Evolutionary conservation across 192 early-diverging fungal genomes (phyloP).

Genomic region (Podila epigama): DNA sequence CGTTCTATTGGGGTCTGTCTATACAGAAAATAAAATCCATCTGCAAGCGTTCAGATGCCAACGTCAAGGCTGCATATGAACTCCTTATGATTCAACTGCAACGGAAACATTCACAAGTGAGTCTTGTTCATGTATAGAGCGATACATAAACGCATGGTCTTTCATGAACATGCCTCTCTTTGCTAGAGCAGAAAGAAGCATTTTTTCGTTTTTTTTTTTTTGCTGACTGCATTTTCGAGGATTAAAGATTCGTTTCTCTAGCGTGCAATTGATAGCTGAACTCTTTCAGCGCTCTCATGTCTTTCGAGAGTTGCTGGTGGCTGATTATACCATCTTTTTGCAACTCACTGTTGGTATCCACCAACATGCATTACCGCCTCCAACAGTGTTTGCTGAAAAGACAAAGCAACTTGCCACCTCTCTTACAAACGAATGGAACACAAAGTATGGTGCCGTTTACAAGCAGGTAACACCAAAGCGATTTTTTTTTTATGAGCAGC

Average conservation of each 20-base stretch:
- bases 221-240: too few species aligned
- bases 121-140: too few species aligned
- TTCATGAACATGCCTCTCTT: too few species aligned
- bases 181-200: too few species aligned
- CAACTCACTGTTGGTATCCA: slow-evolving; percentile 66
- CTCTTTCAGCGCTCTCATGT: slow-evolving; percentile 71
- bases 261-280: slow-evolving; percentile 63
- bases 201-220: too few species aligned
- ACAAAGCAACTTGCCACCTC: slow-evolving; percentile 57
- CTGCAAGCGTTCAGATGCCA: slow-evolving; percentile 54
- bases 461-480: slow-evolving; percentile 32
- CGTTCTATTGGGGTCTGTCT: not conserved
- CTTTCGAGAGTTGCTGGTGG: slow-evolving; percentile 62
- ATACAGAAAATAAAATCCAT: slow-evolving; percentile 52
- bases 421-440: slow-evolving; percentile 63
- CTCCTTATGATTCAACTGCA: slow-evolving; percentile 53
- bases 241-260: slow-evolving; percentile 66
- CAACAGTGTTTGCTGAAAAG: slow-evolving; percentile 55
- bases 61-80: slow-evolving; percentile 47
- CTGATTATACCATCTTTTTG: slow-evolving; percentile 60
- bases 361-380: slow-evolving; percentile 59
- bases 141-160: too few species aligned
- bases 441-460: slow-evolving; percentile 61
- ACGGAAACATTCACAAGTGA: slow-evolving; percentile 62
- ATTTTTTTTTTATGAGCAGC: not conserved